Evolutionary conservation across 441 rosid genomes (phyloP).

Genomic region (Viola pubescens): DNA sequence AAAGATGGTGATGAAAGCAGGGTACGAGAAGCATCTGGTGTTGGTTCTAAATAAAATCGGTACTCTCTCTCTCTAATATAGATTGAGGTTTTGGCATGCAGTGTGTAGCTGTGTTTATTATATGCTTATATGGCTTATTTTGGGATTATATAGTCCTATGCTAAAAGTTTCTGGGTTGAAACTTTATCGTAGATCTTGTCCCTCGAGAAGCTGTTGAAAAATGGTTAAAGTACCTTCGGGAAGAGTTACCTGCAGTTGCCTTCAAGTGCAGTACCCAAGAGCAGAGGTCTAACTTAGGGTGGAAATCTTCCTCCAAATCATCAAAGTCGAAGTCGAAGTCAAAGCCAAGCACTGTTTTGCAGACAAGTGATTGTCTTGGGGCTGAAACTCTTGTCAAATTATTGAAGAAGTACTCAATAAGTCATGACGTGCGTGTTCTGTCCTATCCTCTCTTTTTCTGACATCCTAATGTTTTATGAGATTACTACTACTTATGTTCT

Average conservation of each 20-base stretch:
- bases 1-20: conserved; percentile 79
- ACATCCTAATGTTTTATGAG: not conserved
- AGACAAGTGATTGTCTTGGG: conserved; percentile 96
- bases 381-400: conserved; percentile 86
- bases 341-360: conserved; percentile 59
- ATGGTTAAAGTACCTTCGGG: conserved; percentile 90
- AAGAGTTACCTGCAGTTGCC: conserved; percentile 88
- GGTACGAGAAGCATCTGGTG: conserved; percentile 74
- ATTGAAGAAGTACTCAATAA: conserved; percentile 87
- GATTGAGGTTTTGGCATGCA: not conserved
- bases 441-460: conserved; percentile 3
- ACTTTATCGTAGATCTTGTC: conserved; percentile 66
- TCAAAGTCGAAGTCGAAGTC: conserved; percentile 14
- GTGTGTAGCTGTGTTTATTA: not conserved
- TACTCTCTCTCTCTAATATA: conserved; percentile 23
- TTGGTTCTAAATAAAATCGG: conserved; percentile 89
- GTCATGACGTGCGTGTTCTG: conserved; percentile 55
- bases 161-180: too few relatives aligned
- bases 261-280: conserved; percentile 95
- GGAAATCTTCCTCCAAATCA: conserved; percentile 69
- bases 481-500: not conserved
- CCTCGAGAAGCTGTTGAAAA: conserved; percentile 93
- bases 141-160: too few relatives aligned
- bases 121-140: too few relatives aligned
- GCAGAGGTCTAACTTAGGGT: conserved; percentile 81